phyloP scores from a whole-genome alignment of 2,329 filamentous ascomycete species.

The Fusarium lateritium region DNA sequence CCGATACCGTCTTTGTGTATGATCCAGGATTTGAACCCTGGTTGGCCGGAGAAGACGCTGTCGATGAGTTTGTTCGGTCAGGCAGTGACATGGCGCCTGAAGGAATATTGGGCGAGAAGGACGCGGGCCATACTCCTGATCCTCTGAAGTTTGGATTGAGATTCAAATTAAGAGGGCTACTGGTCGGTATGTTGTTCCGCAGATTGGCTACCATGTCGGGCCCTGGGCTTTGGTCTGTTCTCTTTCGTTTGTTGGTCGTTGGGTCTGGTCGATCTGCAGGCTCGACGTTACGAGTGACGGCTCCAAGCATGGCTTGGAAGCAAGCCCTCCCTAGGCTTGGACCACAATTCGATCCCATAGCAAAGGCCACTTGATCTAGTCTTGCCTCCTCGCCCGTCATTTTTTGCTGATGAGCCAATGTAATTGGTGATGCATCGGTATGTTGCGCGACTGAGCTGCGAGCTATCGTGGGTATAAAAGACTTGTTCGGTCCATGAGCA shows the following conservation, averaged over 20 bases:
- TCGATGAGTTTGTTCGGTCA: conserved; percentile 54
- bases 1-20: conserved; percentile 43
- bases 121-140: conserved; percentile 19
- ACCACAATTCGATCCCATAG: background rate
- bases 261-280: conserved; percentile 28
- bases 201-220: conserved; percentile 31
- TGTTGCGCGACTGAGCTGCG: conserved; percentile 61
- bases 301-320: conserved; percentile 54
- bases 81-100: conserved; percentile 45
- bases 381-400: conserved; percentile 23
- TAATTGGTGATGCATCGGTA: conserved; percentile 57
- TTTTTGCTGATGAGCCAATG: conserved; percentile 42
- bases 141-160: conserved; percentile 10
- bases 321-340: conserved; percentile 45
- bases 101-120: conserved; percentile 22
- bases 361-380: conserved; percentile 6
- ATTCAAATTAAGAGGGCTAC: conserved; percentile 11
- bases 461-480: conserved; percentile 65
- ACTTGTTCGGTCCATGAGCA: conserved; percentile 49
- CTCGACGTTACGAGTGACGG: conserved; percentile 52
- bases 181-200: background rate
- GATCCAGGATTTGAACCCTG: conserved; percentile 41
- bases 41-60: conserved; percentile 51
- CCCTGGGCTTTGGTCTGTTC: conserved; percentile 48
- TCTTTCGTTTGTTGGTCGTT: conserved; percentile 53